These are phyloP conservation scores for Picochlorum costavermella DNA, from an alignment of 139 green algal species.

Conservation along the genomic window DNA sequence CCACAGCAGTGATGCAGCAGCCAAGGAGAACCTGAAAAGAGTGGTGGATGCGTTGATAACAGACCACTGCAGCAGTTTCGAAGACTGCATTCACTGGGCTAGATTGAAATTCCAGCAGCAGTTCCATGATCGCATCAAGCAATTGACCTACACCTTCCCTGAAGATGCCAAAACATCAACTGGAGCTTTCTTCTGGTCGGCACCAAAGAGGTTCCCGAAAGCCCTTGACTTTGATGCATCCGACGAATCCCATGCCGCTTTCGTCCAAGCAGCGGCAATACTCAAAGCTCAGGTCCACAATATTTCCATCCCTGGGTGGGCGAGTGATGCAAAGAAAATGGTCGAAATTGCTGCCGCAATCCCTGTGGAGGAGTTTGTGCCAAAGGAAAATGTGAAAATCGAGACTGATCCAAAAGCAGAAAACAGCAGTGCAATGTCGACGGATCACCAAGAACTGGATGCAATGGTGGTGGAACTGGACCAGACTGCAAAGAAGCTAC, in stretches of 20 bases:
- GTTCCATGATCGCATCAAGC: slow-evolving; percentile 85
- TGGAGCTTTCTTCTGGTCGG: slow-evolving; percentile 88
- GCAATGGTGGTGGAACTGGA: slow-evolving; percentile 55
- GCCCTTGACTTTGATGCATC: slow-evolving; percentile 64
- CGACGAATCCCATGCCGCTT: slow-evolving; percentile 62
- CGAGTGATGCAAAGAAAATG: slow-evolving; percentile 34
- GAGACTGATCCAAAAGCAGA: slow-evolving; percentile 95
- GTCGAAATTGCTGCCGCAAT: slow-evolving; percentile 45
- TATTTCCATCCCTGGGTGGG: slow-evolving; percentile 67
- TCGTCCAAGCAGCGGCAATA: slow-evolving; percentile 78
- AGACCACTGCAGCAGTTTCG: slow-evolving; percentile 56
- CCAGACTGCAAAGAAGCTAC: slow-evolving; percentile 31
- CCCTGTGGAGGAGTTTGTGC: slow-evolving; percentile 66
- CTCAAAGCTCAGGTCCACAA: slow-evolving; percentile 81
- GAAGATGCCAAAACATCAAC: slow-evolving; percentile 87
- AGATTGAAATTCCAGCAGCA: slow-evolving; percentile 64
- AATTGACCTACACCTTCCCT: slow-evolving; percentile 93
- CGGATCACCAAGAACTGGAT: slow-evolving; percentile 44
- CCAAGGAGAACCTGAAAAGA: slow-evolving; percentile 75
- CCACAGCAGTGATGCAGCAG: slow-evolving; percentile 51
- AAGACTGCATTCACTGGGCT: slow-evolving; percentile 84
- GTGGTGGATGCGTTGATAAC: slow-evolving; percentile 74
- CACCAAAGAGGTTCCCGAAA: slow-evolving; percentile 93
- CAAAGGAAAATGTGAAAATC: slow-evolving; percentile 84
- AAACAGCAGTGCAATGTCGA: not conserved